phyloP scores from a whole-genome alignment of 73 alveolate genomes.

The Stentor coeruleus region DNA sequence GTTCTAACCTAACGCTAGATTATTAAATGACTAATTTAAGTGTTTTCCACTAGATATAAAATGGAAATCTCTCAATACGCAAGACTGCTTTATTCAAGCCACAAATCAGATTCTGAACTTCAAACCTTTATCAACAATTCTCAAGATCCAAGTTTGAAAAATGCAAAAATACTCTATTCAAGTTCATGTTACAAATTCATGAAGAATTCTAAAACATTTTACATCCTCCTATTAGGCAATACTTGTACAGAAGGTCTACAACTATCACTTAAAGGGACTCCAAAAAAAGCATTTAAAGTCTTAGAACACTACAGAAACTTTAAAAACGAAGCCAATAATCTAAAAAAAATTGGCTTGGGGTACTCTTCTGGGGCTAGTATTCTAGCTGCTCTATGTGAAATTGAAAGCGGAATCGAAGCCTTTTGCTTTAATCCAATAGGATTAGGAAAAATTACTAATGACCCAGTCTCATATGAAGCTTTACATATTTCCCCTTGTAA shows the following conservation, averaged over 20 bases:
- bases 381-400: background rate
- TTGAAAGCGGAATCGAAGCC: background rate
- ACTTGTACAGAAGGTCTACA: background rate
- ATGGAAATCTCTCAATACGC: no score
- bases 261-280: background rate
- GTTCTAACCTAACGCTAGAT: no score
- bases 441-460: background rate
- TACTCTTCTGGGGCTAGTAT: slow-evolving; percentile 7
- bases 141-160: no score
- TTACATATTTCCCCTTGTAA: background rate
- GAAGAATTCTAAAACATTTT: no score
- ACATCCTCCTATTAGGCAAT: background rate
- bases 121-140: no score
- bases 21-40: no score
- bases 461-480: background rate
- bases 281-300: background rate
- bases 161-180: no score
- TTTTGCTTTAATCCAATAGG: slow-evolving; percentile 19
- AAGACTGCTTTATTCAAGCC: no score
- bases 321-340: background rate
- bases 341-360: background rate
- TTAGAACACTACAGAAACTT: background rate
- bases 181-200: no score
- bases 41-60: no score
- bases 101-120: no score